Evolutionary conservation across 2,329 filamentous ascomycete genomes (phyloP), one percentile per base, ranked within the genome.

Genomic region (Sarocladium oryzae): DNA sequence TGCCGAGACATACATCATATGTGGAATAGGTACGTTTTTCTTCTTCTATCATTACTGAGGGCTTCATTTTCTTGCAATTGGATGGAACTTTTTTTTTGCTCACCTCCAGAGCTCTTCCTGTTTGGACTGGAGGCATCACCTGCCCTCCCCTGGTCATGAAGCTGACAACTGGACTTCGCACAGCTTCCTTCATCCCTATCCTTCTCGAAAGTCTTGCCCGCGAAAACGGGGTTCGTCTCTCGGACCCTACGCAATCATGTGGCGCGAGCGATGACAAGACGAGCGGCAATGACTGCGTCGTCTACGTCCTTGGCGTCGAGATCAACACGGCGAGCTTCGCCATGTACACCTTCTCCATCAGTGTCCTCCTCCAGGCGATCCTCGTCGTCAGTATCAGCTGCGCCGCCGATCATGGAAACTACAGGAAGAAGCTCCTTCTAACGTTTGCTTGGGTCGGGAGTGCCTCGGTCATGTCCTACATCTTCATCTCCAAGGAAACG

Each of bases 291-390:
- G 77, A 76, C 46, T 99, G 93, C 63, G 75, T 97, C 54, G 82
- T 97, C 53, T 81, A 85, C 56, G 74, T 97, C 4, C 72, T 95
- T 21, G 92, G 92, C 5, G 67, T 87, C 54, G 85, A 95, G 61
- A 85, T 99, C 70, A 97, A 97, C 68, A 96, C 92, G 1, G 91
- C 92, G 32, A 95, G 88, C 67, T 96, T 97, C 67, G 92, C 90
- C 65, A 95, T 97, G 89, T 97, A 97, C 70, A 96, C 90, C 2
- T 99, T 99, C 69, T 95, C 90, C 53, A 75, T 95, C 61, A 95
- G 89, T 64, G 93, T 99, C 1, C 69, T 96, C 18, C 68, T 96
- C 10, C 93, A 99, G 66, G 88, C 91, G 1, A 69, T 97, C 24
- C 72, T 97, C 26, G 95, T 99, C 38, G 89, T 99, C 56, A 95